These are phyloP conservation scores for Plasmodium yoelii DNA, from an alignment of 169 alveolate genomes.

Conservation along the genomic window DNA sequence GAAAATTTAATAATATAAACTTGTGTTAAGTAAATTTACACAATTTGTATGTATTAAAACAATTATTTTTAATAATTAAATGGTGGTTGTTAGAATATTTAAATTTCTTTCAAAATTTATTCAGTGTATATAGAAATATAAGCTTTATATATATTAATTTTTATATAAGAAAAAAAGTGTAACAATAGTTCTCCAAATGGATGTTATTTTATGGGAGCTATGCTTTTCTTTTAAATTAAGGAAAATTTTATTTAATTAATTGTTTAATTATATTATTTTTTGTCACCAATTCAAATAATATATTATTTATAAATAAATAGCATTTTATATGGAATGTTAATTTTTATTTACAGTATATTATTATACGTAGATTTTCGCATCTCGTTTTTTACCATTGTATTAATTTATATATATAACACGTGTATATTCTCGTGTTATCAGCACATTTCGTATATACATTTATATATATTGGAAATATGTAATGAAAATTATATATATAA, in stretches of 20 bases:
- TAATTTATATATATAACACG: no score
- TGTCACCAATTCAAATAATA: background rate
- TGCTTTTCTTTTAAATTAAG: constrained; percentile 15
- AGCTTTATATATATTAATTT: background rate
- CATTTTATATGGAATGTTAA: background rate
- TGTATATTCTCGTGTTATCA: no score
- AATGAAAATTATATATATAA: no score
- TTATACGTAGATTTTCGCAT: no score
- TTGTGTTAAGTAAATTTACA: background rate
- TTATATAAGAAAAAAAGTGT: constrained; percentile 4
- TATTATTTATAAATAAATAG: constrained; percentile 1
- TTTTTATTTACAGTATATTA: no score
- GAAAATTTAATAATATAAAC: background rate
- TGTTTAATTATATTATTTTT: no score
- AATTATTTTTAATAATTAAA: no score
- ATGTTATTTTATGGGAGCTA: constrained; percentile 1
- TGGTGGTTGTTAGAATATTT: background rate
- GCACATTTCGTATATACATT: no score
- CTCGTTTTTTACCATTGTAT: no score
- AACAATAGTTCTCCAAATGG: constrained; percentile 38
- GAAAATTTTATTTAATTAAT: constrained; percentile 7
- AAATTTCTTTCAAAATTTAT: background rate
- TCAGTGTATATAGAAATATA: background rate
- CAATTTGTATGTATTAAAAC: background rate
- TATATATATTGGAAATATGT: no score